A percentile compares a stretch with the other conserved stretches of the same genome.
phyloP scores from a whole-genome alignment of 495 filamentous ascomycete species.

The Baudoinia panamericana region DNA sequence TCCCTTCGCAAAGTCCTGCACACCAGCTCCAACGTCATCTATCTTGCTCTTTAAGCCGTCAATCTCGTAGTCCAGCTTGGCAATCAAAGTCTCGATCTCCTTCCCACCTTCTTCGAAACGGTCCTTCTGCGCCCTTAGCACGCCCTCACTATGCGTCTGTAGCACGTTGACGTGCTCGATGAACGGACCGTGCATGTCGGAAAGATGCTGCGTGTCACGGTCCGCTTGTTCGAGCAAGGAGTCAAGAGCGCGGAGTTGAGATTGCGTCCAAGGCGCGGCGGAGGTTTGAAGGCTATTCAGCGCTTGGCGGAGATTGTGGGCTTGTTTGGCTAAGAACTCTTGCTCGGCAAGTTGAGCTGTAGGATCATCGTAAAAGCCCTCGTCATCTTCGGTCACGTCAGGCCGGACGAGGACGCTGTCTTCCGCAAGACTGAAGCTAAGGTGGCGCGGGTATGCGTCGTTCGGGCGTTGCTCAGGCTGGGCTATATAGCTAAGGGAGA shows the following conservation, averaged over 20 bases:
- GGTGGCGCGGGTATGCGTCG: conserved; percentile 58
- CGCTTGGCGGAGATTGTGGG: conserved; percentile 42
- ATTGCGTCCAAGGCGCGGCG: conserved; percentile 8
- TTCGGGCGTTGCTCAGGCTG: conserved; percentile 33
- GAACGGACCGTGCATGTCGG: conserved; percentile 62
- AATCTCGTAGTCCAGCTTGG: conserved; percentile 91
- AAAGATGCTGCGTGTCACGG: conserved; percentile 43
- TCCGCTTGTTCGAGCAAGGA: conserved; percentile 47
- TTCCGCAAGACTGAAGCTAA: conserved; percentile 84
- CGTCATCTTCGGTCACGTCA: conserved; percentile 32
- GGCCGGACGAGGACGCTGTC: conserved; percentile 69
- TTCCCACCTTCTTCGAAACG: conserved; percentile 60
- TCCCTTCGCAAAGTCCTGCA: conserved; percentile 66
- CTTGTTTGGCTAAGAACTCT: conserved; percentile 42
- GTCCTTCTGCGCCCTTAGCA: conserved; percentile 52
- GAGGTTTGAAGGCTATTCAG: conserved; percentile 49
- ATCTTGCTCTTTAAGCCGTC: conserved; percentile 66
- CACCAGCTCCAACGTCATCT: conserved; percentile 74
- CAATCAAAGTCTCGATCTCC: conserved; percentile 68
- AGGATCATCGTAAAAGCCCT: conserved; percentile 7
- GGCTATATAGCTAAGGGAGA: conserved; percentile 35
- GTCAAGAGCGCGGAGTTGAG: conserved; percentile 41
- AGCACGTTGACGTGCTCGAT: conserved; percentile 49
- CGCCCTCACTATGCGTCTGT: conserved; percentile 51
- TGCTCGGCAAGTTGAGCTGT: conserved; percentile 31